A percentile compares a stretch with the other conserved stretches of the same genome.
phyloP scores from a whole-genome alignment of 108 stramenopile genomes.

The Conticribra guillardii region DNA sequence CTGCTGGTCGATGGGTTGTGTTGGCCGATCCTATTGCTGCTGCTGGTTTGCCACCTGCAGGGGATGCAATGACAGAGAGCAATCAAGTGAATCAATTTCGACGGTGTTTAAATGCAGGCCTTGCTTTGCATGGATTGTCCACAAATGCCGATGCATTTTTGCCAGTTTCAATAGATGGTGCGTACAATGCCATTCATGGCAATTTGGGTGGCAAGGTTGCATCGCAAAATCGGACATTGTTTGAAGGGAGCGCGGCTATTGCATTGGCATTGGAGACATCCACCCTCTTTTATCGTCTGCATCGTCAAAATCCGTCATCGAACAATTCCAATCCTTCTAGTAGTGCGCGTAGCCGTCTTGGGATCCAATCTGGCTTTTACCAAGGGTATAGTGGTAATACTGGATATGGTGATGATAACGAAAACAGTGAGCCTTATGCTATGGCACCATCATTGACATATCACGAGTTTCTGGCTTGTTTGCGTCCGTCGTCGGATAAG shows the following conservation, averaged over 20 bases:
- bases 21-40: constrained; percentile 25
- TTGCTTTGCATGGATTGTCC: constrained; percentile 65
- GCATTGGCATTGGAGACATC: constrained; percentile 74
- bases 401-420: constrained; percentile 16
- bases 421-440: constrained; percentile 43
- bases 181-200: constrained; percentile 25
- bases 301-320: constrained; percentile 3
- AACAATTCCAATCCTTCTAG: background rate
- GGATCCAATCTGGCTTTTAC: constrained; percentile 55
- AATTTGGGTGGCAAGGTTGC: background rate
- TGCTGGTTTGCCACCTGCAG: constrained; percentile 32
- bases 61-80: constrained; percentile 9
- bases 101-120: constrained; percentile 50
- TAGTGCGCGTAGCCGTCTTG: constrained; percentile 39
- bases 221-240: constrained; percentile 43
- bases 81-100: constrained; percentile 59
- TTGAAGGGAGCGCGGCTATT: constrained; percentile 59
- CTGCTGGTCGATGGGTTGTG: constrained; percentile 58
- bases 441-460: constrained; percentile 54
- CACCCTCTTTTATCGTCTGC: constrained; percentile 69
- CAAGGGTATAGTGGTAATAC: constrained; percentile 30
- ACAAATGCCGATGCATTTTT: constrained; percentile 63
- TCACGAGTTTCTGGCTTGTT: constrained; percentile 64
- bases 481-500: constrained; percentile 58
- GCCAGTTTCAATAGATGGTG: constrained; percentile 53